A percentile compares a stretch with the other conserved stretches of the same genome.
Conservation (phyloP, 1,139 yeast species). For the Suhomyces anneliseae region DNA sequence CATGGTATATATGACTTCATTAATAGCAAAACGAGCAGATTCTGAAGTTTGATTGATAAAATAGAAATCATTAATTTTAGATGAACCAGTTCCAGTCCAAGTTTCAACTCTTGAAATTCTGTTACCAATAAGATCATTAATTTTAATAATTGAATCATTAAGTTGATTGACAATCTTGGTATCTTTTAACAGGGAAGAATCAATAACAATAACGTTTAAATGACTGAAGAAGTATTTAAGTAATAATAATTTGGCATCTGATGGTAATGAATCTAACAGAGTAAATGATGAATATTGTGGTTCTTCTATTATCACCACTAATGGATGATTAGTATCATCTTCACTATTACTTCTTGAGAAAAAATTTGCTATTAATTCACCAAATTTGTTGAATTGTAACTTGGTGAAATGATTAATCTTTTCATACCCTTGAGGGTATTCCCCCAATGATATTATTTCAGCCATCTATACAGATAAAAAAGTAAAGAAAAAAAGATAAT, state of each 20-base stretch:
- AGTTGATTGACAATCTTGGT: slow-evolving; percentile 20
- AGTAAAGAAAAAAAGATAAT: too few species aligned
- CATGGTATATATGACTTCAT: slow-evolving; percentile 34
- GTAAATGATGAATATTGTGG: neutral
- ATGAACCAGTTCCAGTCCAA: slow-evolving; percentile 54
- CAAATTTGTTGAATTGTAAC: slow-evolving; percentile 8
- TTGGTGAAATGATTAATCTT: slow-evolving; percentile 4
- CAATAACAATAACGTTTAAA: slow-evolving; percentile 37
- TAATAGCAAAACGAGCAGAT: slow-evolving; percentile 7
- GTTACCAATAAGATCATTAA: slow-evolving; percentile 28
- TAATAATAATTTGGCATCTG: slow-evolving; percentile 31
- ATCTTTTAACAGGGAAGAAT: slow-evolving; percentile 20
- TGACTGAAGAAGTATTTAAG: slow-evolving; percentile 45
- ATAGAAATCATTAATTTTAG: slow-evolving; percentile 29
- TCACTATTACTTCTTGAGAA: slow-evolving; percentile 40
- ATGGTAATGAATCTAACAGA: slow-evolving; percentile 9
- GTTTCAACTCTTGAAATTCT: slow-evolving; percentile 52
- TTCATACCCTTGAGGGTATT: slow-evolving; percentile 2
- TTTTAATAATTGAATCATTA: slow-evolving; percentile 29
- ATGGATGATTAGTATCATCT: slow-evolving; percentile 34
- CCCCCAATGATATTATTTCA: slow-evolving; percentile 9
- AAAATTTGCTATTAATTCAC: slow-evolving; percentile 19
- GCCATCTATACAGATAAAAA: slow-evolving; percentile 9
- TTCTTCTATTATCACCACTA: slow-evolving; percentile 31
- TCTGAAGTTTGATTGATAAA: slow-evolving; percentile 6